phyloP scores from a whole-genome alignment of 2,329 filamentous ascomycete species.

The Microsporum audouinii region DNA sequence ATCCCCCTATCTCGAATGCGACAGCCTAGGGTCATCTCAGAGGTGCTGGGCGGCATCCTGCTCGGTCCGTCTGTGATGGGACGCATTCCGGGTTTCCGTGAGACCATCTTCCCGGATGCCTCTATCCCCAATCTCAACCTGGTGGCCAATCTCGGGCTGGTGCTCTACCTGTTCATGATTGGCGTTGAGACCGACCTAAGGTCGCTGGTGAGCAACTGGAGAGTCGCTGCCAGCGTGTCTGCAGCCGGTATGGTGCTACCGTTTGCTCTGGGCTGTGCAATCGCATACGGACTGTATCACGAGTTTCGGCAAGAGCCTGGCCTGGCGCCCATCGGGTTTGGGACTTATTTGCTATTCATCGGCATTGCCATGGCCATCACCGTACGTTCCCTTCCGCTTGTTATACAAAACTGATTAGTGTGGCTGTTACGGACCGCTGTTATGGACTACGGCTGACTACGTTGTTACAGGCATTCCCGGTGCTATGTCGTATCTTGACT shows the following conservation, averaged over 20 bases:
- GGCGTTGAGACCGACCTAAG: slow-evolving; percentile 77
- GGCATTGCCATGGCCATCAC: slow-evolving; percentile 92
- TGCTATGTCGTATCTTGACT: slow-evolving; percentile 84
- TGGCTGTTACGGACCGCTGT: background rate
- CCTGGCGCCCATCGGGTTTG: slow-evolving; percentile 48
- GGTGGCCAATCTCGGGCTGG: slow-evolving; percentile 70
- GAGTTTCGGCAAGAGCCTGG: slow-evolving; percentile 52
- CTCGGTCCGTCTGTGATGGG: slow-evolving; percentile 83
- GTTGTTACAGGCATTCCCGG: slow-evolving; percentile 55
- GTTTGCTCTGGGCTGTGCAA: slow-evolving; percentile 68
- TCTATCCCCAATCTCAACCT: slow-evolving; percentile 66
- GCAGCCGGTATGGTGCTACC: slow-evolving; percentile 69
- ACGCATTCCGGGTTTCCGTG: slow-evolving; percentile 65
- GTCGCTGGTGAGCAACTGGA: slow-evolving; percentile 69
- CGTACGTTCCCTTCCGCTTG: slow-evolving; percentile 32
- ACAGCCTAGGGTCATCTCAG: slow-evolving; percentile 72
- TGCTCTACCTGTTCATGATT: slow-evolving; percentile 78
- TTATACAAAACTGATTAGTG: background rate
- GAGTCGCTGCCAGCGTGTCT: slow-evolving; percentile 63
- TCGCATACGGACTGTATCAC: slow-evolving; percentile 70
- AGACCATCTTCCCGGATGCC: slow-evolving; percentile 61
- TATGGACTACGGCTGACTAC: background rate
- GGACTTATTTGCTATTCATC: slow-evolving; percentile 63
- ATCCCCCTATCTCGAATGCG: slow-evolving; percentile 65
- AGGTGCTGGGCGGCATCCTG: slow-evolving; percentile 74